Evolutionary conservation across 176 grass and related monocot species (phyloP), one percentile per base, ranked within the genome.

Genomic region (Puccinellia tenuiflora): DNA sequence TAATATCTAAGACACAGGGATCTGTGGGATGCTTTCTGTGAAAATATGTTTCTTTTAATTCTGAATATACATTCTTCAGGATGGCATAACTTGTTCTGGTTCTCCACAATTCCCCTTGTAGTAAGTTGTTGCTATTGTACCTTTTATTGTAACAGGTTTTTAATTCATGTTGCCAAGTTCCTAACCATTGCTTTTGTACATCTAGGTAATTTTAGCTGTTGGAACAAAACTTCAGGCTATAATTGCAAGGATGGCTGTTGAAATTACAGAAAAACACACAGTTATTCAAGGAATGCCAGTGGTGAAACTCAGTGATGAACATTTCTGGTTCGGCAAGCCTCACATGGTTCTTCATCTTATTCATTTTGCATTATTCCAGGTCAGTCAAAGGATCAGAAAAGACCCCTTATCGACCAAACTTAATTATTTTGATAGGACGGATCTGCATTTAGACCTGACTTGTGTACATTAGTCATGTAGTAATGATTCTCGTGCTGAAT

Each of bases 201-300:
- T 91, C 9, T 81, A 98, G 95, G 78, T 94, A 48, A 94, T 94
- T 85, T 92, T 94, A 61, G 90, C 86, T 52, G 70, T 94, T 26
- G 95, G 95, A 79, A 94, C 90, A 80, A 97, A 97, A 84, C 87
- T 97, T 31, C 92, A 94, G 83, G 92, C 95, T 30, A 94, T 97
- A 83, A 94, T 97, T 66, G 77, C 88, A 81, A 85, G 53, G 81
- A 98, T 98, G 95, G 92, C 92, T 63, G 38, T 91, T 68, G 90
- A 94, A 80, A 98, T 98, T 81, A 81, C 87, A 91, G 90, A 93
- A 53, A 91, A 72, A 11, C 83, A 93, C 86, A 69, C 90, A 33
- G 92, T 98, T 82, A 89, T 98, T 86, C 92, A 98, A 79, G 95
- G 95, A 79, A 94, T 98, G 70, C 92, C 95, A 5, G 29, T 94